phyloP scores from a whole-genome alignment of 805 yeast species.

The Yamadazyma nakazawae region DNA sequence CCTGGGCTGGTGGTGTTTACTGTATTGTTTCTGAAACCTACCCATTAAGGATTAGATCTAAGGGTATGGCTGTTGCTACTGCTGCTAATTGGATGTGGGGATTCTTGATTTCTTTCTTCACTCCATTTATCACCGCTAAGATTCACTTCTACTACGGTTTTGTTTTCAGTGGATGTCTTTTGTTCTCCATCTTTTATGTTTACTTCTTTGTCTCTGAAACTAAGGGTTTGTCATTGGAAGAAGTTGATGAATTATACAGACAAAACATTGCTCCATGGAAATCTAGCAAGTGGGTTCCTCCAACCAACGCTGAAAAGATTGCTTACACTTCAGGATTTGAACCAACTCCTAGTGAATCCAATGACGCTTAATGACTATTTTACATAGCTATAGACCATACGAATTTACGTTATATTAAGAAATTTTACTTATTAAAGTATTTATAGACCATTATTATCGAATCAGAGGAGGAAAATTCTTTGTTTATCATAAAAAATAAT shows the following conservation, averaged over 20 bases:
- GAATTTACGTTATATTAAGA: background rate
- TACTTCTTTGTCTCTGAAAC: slow-evolving; percentile 75
- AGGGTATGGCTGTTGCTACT: slow-evolving; percentile 62
- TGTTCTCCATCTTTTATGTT: slow-evolving; percentile 63
- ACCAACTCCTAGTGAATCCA: slow-evolving; percentile 4
- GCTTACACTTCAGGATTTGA: slow-evolving; percentile 8
- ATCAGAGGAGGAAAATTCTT: background rate
- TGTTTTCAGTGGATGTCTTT: slow-evolving; percentile 60
- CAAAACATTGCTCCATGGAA: slow-evolving; percentile 36
- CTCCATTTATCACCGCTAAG: slow-evolving; percentile 57
- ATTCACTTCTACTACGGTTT: slow-evolving; percentile 68
- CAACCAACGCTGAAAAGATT: slow-evolving; percentile 18
- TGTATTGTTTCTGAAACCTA: slow-evolving; percentile 64
- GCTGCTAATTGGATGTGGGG: slow-evolving; percentile 65
- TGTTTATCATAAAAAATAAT: background rate
- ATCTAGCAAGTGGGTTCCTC: slow-evolving; percentile 50
- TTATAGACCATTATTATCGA: background rate
- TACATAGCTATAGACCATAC: background rate
- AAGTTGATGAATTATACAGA: slow-evolving; percentile 68
- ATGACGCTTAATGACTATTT: background rate
- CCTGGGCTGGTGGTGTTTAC: slow-evolving; percentile 72
- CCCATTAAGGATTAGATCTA: slow-evolving; percentile 61
- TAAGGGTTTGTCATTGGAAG: slow-evolving; percentile 76
- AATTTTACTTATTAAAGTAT: too few relatives aligned
- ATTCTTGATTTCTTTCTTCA: slow-evolving; percentile 59